Percentiles rank a stretch among this genome's conserved stretches.
phyloP scores from a whole-genome alignment of 148 eudicot genomes.

The Silene latifolia region DNA sequence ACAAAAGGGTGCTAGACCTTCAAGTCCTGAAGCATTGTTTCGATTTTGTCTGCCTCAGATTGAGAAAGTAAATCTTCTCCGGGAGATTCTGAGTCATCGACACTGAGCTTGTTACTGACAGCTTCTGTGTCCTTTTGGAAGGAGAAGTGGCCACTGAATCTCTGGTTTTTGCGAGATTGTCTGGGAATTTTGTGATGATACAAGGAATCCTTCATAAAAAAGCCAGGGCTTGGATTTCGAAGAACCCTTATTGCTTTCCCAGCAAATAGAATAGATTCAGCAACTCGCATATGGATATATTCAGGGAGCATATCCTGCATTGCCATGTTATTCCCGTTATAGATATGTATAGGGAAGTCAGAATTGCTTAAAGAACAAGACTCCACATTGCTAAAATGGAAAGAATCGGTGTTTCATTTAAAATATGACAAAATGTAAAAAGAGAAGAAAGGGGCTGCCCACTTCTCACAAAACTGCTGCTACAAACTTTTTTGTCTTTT shows the following conservation, averaged over 20 bases:
- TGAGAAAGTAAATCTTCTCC: conserved; percentile 90
- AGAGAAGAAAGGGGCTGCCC: neutral
- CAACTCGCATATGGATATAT: conserved; percentile 75
- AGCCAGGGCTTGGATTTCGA: conserved; percentile 82
- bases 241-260: conserved; percentile 97
- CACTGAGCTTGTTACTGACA: neutral
- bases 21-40: conserved; percentile 72
- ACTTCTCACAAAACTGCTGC: conserved; percentile 8
- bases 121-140: conserved; percentile 43
- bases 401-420: neutral
- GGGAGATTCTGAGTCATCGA: conserved; percentile 33
- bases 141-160: conserved; percentile 37
- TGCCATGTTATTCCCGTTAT: conserved; percentile 11
- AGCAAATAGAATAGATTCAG: conserved; percentile 91
- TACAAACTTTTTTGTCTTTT: neutral
- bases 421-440: neutral
- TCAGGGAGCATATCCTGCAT: conserved; percentile 98
- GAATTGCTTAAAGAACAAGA: neutral
- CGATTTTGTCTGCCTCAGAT: conserved; percentile 89
- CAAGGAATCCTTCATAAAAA: conserved; percentile 46
- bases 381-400: neutral
- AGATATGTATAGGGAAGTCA: neutral
- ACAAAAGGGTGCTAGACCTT: conserved; percentile 43
- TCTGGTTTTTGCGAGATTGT: conserved; percentile 52
- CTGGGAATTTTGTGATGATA: conserved; percentile 62